Conservation (phyloP, 2,329 filamentous ascomycete genomes). For the Leptographium procerum region DNA sequence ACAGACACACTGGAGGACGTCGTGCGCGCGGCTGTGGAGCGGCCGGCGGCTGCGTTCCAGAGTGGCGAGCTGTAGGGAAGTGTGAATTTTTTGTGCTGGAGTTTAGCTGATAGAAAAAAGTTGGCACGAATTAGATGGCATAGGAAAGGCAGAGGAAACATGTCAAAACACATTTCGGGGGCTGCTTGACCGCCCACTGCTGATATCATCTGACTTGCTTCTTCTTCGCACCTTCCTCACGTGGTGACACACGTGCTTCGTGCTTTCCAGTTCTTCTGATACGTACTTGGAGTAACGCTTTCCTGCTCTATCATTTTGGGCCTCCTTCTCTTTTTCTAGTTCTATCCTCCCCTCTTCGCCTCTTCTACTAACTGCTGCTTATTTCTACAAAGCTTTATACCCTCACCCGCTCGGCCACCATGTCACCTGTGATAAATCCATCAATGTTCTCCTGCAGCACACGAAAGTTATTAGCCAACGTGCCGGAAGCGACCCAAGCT, state of each 20-base stretch:
- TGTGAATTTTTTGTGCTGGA: no score
- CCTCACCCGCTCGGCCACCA: slow-evolving; percentile 3
- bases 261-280: background rate
- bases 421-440: slow-evolving; percentile 1
- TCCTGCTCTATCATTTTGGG: background rate
- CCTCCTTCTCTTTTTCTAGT: background rate
- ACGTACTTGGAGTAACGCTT: background rate
- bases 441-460: slow-evolving; percentile 10
- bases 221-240: background rate
- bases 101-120: background rate
- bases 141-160: no score
- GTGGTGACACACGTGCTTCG: background rate
- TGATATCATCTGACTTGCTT: background rate
- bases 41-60: slow-evolving; percentile 5
- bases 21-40: slow-evolving; percentile 1
- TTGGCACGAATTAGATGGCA: background rate
- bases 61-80: slow-evolving; percentile 8
- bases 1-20: slow-evolving; percentile 9
- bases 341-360: background rate
- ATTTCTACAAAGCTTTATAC: background rate
- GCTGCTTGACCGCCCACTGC: background rate
- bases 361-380: background rate
- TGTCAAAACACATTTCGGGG: background rate
- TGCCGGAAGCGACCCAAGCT: slow-evolving; percentile 11
- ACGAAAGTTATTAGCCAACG: slow-evolving; percentile 8